phyloP scores from a whole-genome alignment of 2,329 filamentous ascomycete genomes.

The Apiospora saccharicola region DNA sequence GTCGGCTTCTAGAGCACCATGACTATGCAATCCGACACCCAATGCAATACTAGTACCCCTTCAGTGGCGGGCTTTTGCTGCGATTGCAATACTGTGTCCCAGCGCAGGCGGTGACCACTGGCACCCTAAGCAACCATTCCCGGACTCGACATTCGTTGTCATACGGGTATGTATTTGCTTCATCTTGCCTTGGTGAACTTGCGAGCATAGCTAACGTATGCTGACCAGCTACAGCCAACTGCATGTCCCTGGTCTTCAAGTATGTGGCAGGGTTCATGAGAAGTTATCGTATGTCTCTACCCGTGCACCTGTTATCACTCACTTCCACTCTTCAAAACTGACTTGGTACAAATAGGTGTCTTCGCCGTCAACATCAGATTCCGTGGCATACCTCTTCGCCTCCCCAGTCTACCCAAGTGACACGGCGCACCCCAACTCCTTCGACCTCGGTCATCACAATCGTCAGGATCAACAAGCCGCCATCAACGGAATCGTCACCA shows the following conservation, averaged over 20 bases:
- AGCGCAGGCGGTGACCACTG: too few relatives aligned
- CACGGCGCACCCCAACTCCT: too few relatives aligned
- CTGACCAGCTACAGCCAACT: background rate
- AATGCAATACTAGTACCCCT: too few relatives aligned
- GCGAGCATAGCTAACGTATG: background rate
- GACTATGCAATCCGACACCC: too few relatives aligned
- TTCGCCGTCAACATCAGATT: background rate
- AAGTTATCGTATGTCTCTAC: background rate
- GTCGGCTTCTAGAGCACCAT: background rate
- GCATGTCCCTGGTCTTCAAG: background rate
- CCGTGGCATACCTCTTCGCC: background rate
- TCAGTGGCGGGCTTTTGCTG: too few relatives aligned
- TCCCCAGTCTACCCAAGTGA: background rate
- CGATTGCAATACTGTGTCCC: too few relatives aligned
- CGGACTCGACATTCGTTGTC: too few relatives aligned
- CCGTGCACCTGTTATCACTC: background rate
- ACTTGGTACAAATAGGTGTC: background rate
- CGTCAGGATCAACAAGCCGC: too few relatives aligned
- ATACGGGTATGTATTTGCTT: background rate
- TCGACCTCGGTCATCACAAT: too few relatives aligned
- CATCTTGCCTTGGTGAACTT: background rate
- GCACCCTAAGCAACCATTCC: too few relatives aligned
- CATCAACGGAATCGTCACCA: too few relatives aligned
- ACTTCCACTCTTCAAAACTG: background rate
- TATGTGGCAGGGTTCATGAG: background rate